Evolutionary conservation across 2,329 filamentous ascomycete genomes (phyloP), one percentile per base, ranked within the genome.

Genomic region (Fusarium solani-melongenae): DNA sequence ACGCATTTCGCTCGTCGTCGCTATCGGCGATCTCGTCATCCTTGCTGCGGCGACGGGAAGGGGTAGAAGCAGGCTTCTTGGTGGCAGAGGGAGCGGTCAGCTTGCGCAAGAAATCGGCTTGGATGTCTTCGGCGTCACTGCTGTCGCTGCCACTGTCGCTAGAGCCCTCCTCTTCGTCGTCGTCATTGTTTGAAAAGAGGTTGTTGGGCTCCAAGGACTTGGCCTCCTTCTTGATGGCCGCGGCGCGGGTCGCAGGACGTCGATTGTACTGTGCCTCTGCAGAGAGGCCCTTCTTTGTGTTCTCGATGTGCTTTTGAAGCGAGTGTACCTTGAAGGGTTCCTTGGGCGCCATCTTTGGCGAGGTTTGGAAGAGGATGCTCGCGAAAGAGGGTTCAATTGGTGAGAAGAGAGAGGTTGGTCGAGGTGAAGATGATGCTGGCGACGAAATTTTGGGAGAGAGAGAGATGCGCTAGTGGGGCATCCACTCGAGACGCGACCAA

Each of bases 1-100:
- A 70, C 39, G 79, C 71, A 55, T 78, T 79, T 63, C 81, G 81
- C 68, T 84, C 83, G 74, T 74, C 81, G 73, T 85, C 83, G 74
- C 83, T 85, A 65, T 85, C 83, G 76, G 83, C 82, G 67, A 85
- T 84, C 69, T 84, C 83, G 24, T 83, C 81, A 49, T 80, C 69
- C 71, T 81, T 81, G 77, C 72, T 78, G 66, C 77, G 79, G 62
- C 77, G 79, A 38, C 66, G 72, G 53, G 71, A 44, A 60, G 72
- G 55, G 14, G 57, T 68, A 57, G 41, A 59, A 49, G 62, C 62
- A 62, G 69, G 33, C 57, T 78, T 78, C n/a, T 60, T 46, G 11
- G 57, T 14, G 41, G 22, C 22, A 27, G 46, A 51, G 41, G 71
- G 51, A 53, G 71, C 67, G 41, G 60, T 63, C 39, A 83, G 77